phyloP scores from a whole-genome alignment of 2,329 filamentous ascomycete genomes.

The Talaromyces pinophilus region DNA sequence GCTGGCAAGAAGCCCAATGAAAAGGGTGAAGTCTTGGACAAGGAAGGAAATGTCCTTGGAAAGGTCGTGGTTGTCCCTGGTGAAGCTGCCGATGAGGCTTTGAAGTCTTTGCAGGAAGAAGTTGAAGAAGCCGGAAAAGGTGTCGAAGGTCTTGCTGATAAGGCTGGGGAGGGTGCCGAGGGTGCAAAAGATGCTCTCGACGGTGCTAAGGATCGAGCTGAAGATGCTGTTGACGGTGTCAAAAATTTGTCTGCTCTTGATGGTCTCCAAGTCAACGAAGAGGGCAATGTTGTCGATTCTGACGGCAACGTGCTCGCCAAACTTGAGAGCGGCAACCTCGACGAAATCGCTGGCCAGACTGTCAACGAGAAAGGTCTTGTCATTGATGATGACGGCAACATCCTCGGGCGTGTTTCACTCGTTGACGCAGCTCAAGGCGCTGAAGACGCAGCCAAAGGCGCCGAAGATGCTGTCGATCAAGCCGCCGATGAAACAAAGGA shows the following conservation, averaged over 20 bases:
- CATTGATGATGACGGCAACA: constrained; percentile 23
- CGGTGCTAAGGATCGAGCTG: background rate
- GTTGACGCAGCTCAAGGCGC: constrained; percentile 27
- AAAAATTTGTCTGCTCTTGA: constrained; percentile 20
- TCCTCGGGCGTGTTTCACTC: constrained; percentile 32
- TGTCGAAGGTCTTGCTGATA: constrained; percentile 30
- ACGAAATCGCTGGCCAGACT: constrained; percentile 18
- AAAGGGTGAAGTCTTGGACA: constrained; percentile 47
- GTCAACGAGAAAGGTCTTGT: constrained; percentile 22
- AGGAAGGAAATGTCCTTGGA: constrained; percentile 38
- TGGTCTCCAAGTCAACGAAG: constrained; percentile 35
- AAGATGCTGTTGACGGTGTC: background rate
- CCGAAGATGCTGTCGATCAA: constrained; percentile 28
- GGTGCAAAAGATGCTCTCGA: background rate
- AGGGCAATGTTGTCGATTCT: constrained; percentile 30
- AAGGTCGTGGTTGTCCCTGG: constrained; percentile 27
- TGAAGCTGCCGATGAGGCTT: constrained; percentile 21
- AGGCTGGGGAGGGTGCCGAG: constrained; percentile 23
- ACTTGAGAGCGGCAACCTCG: constrained; percentile 18
- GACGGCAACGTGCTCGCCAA: constrained; percentile 23
- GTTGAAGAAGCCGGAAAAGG: constrained; percentile 34
- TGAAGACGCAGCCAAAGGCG: background rate
- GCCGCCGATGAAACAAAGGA: constrained; percentile 31
- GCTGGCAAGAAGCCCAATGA: constrained; percentile 46
- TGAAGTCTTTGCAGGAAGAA: constrained; percentile 35